phyloP scores from a whole-genome alignment of 2,329 filamentous ascomycete genomes.

The Orbilia quercus region DNA sequence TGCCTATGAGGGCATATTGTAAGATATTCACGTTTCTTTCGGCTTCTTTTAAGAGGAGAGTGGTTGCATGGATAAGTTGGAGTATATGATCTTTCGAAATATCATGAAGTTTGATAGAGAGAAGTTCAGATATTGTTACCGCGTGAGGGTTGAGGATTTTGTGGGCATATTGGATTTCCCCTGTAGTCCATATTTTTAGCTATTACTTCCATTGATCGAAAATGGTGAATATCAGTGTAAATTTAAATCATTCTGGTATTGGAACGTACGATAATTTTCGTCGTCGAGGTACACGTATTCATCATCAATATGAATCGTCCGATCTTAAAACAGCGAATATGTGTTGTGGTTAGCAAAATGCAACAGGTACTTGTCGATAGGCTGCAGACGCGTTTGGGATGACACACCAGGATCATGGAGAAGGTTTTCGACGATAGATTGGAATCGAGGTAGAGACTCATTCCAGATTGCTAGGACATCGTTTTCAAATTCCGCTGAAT shows the following conservation, averaged over 20 bases:
- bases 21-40: slow-evolving; percentile 44
- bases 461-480: slow-evolving; percentile 16
- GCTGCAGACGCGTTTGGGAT: neutral
- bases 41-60: slow-evolving; percentile 36
- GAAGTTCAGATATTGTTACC: neutral
- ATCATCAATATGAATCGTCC: slow-evolving; percentile 13
- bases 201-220: no score
- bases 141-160: slow-evolving; percentile 24
- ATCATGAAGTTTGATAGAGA: neutral
- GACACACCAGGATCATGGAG: slow-evolving; percentile 18
- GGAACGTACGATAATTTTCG: slow-evolving; percentile 39
- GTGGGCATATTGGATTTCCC: slow-evolving; percentile 21
- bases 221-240: no score
- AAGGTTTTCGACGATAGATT: slow-evolving; percentile 1
- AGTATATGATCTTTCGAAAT: slow-evolving; percentile 2
- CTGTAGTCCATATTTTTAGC: slow-evolving; percentile 9
- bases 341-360: slow-evolving; percentile 46
- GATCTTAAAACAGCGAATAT: slow-evolving; percentile 13
- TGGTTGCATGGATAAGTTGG: slow-evolving; percentile 4
- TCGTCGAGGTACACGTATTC: slow-evolving; percentile 30
- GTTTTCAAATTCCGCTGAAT: neutral
- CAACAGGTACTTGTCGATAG: slow-evolving; percentile 9
- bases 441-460: slow-evolving; percentile 13
- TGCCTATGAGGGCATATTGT: slow-evolving; percentile 28
- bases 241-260: no score